Base-by-base conservation (phyloP, 169 alveolate species). In the Plasmodium gallinaceum region DNA sequence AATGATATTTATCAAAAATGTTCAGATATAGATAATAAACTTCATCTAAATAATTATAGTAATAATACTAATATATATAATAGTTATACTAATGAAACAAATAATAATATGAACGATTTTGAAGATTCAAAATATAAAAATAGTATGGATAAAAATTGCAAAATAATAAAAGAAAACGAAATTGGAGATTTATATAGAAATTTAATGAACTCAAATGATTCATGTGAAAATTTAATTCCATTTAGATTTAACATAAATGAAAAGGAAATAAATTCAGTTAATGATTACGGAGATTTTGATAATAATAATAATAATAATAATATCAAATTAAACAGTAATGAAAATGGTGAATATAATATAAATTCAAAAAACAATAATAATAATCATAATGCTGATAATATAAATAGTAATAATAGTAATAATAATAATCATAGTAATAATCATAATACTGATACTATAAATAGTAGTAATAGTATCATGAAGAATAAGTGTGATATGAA, bases 1-100 rank as follows among this genome's bases (percentile, higher is more conserved):
- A 64, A 64, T 64, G n/a, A 64, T 64, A 48, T 24, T 12, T 61
- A 61, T 61, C 22, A 39, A 4, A 32, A 61, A 54, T 54, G 22
- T 16, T 7, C 62, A 54, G 2, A 54, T 10, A 8, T 7, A 5
- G 22, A 54, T 54, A 54, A 18, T 16, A 54, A 32, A 1, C 39
- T 32, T 32, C 39, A 32, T 32, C 4, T 32, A 32, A 51, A 51
- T 51, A 52, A 12, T 52, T n/a, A 52, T 52, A 51, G 9, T 51
- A 52, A 10, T 52, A 54, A 54, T 8, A n/a, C n/a, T n/a, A 54
- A 54, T 54, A 54, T 54, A 12, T 22, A 14, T 22, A 54, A 54
- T 54, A n/a, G 7, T 1, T 54, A 54, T 4, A 14, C 22, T 0
- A 2, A 26, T 18, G 0, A 32, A 12, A 0, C 70, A 22, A 7